phyloP scores from a whole-genome alignment of 352 stramenopile species.

The Phytophthora europaea region DNA sequence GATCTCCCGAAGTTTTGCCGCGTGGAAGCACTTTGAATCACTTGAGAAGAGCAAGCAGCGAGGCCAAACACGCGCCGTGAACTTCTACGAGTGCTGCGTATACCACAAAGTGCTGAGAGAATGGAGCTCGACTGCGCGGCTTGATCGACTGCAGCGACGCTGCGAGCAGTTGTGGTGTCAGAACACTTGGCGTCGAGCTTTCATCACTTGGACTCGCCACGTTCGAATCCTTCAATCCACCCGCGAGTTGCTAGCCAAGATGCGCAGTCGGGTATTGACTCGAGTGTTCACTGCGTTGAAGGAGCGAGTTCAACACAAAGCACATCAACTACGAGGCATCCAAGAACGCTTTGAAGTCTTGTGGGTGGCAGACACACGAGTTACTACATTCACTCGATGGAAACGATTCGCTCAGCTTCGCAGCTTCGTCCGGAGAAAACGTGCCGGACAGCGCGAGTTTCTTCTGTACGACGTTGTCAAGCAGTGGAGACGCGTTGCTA shows the following conservation, averaged over 20 bases:
- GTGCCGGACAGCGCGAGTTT: constrained; percentile 1
- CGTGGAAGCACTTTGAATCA: constrained; percentile 25
- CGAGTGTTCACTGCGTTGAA: constrained; percentile 59
- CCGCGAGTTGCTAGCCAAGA: constrained; percentile 13
- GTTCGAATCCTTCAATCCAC: constrained; percentile 10
- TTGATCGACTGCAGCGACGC: constrained; percentile 14
- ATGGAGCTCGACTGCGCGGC: constrained; percentile 8
- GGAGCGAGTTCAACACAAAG: constrained; percentile 22
- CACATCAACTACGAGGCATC: constrained; percentile 26
- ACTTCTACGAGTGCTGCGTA: constrained; percentile 14
- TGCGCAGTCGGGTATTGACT: constrained; percentile 24
- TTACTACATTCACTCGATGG: constrained; percentile 27
- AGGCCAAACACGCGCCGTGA: constrained; percentile 15
- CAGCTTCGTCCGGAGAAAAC: constrained; percentile 12
- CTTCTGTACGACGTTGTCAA: constrained; percentile 14
- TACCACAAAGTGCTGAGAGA: not conserved
- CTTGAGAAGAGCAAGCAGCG: constrained; percentile 14
- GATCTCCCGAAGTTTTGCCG: constrained; percentile 16
- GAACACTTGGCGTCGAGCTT: constrained; percentile 17
- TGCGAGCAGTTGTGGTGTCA: constrained; percentile 23
- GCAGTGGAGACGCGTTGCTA: constrained; percentile 18
- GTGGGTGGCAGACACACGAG: constrained; percentile 32
- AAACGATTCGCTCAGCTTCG: constrained; percentile 17
- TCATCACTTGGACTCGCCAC: constrained; percentile 28
- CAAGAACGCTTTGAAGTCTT: constrained; percentile 43